Percentiles rank a stretch among this genome's conserved stretches.
These are phyloP conservation scores for Adansonia grandidieri DNA, from an alignment of 441 rosid genomes.

Conservation along the genomic window DNA sequence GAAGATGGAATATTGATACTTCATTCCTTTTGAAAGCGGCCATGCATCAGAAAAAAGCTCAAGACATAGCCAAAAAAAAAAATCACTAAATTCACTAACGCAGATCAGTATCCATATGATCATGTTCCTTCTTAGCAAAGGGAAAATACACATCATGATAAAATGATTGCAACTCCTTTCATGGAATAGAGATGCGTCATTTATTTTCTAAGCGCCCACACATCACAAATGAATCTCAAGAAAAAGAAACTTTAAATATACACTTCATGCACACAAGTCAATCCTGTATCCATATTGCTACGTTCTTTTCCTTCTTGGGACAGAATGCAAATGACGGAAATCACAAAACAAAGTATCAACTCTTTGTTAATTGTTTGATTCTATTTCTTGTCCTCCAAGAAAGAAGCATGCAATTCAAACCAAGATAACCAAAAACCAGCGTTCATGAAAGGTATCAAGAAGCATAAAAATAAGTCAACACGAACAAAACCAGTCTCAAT, in stretches of 20 bases:
- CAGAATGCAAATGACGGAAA: background rate
- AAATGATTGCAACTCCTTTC: background rate
- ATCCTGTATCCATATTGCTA: background rate
- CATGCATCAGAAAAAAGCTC: background rate
- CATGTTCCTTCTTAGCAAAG: background rate
- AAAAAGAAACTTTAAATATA: background rate
- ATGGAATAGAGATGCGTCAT: background rate
- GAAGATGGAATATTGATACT: background rate
- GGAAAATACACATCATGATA: background rate
- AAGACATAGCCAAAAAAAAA: background rate
- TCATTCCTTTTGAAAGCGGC: background rate
- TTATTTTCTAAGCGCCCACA: background rate
- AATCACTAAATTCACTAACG: background rate
- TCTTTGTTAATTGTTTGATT: background rate
- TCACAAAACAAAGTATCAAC: background rate
- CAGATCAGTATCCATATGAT: background rate
- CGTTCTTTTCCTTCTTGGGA: background rate
- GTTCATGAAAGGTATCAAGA: background rate
- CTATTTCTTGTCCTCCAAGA: conserved; percentile 5
- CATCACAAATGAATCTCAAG: background rate
- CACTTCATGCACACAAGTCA: background rate
- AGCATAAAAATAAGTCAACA: conserved; percentile 7
- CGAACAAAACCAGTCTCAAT: conserved; percentile 15
- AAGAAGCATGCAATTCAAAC: background rate
- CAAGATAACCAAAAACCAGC: background rate